Evolutionary conservation across 306 rosid species (phyloP), one percentile per base, ranked within the genome.

Genomic region (Clitoria ternatea): DNA sequence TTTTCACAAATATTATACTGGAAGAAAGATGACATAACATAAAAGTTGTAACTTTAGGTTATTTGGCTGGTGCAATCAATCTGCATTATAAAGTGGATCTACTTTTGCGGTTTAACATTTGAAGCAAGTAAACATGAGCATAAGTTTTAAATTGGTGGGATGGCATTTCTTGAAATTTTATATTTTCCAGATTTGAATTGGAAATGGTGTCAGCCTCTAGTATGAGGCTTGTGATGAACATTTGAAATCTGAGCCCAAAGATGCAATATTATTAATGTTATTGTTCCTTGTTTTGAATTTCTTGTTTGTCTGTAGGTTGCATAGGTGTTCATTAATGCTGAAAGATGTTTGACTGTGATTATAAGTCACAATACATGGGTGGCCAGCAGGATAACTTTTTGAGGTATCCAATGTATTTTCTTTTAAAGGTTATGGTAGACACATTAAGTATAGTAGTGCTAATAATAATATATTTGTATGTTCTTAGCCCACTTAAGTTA

Each of bases 331-430:
- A 37, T n/a, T n/a, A 75, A 68, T 80, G 68, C 60, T 79, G 47
- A 37, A 85, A 62, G 72, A 89, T 94, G 95, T 79, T 88, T 77
- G 98, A 93, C 77, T 69, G 85, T 56, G 66, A 88, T 77, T 72
- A 83, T 85, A 91, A 87, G 82, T 78, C 94, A 53, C 82, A 87
- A 56, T 80, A 80, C 85, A 52, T 80, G 88, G 87, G 86, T 75
- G 89, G 96, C 77, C 96, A 91, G 79, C 83, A 84, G 24, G 97
- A 94, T 40, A 89, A 82, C 43, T 89, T 89, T 79, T 82, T 82
- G 56, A 87, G 99, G 97, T 94, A 86, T 39, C 65, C 12, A 56
- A 30, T 66, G 53, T 61, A 66, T 70, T 42, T 53, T 70, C 20
- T 69, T 52, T 60, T 22, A 65, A 71, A 64, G 56, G 5, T 61